phyloP scores from a whole-genome alignment of 23 red algal species.

The Agarophyton chilense region DNA sequence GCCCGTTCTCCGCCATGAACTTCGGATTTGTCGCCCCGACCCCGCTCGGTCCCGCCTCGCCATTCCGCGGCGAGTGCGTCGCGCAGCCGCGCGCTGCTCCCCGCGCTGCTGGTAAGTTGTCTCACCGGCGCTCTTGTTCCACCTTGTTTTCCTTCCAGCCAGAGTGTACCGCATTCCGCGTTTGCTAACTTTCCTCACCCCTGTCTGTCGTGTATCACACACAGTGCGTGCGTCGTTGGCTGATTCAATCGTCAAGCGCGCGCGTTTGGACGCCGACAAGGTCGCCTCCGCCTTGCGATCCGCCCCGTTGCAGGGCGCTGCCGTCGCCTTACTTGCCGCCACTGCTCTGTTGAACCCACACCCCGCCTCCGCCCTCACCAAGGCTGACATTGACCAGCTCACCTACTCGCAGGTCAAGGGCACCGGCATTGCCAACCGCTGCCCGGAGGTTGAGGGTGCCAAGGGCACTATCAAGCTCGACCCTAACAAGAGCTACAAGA shows the following conservation, averaged over 20 bases:
- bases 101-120: background rate
- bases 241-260: conserved; percentile 59
- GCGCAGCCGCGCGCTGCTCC: background rate
- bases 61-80: conserved; percentile 27
- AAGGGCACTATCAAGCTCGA: conserved; percentile 95
- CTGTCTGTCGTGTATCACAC: background rate
- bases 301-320: conserved; percentile 36
- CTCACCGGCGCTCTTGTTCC: background rate
- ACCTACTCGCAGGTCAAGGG: conserved; percentile 99
- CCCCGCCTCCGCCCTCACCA: conserved; percentile 72
- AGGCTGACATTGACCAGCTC: conserved; percentile 84
- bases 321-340: conserved; percentile 49
- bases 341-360: conserved; percentile 48
- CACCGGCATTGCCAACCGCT: conserved; percentile 93
- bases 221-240: conserved; percentile 62
- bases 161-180: background rate
- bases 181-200: background rate
- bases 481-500: conserved; percentile 87
- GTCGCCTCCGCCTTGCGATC: conserved; percentile 40
- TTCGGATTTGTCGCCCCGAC: conserved; percentile 68
- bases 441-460: conserved; percentile 90
- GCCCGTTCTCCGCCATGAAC: conserved; percentile 13
- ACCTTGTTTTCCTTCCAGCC: background rate
- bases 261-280: conserved; percentile 61
- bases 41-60: conserved; percentile 23